Percentiles rank a stretch among this genome's conserved stretches.
Conservation (phyloP, 179 eudicot genomes). For the Beta lomatogona region DNA sequence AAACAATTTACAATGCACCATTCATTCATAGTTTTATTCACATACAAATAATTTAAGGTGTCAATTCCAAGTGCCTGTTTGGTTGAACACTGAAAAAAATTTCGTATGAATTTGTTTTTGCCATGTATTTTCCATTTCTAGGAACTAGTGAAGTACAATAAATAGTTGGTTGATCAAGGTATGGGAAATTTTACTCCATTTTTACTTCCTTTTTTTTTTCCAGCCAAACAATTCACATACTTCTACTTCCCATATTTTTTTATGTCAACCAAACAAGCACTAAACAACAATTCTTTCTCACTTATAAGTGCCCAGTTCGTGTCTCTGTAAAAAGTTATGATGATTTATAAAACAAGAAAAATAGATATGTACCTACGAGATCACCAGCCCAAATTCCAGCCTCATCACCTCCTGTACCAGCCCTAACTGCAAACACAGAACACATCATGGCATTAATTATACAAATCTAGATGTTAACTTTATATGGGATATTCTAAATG, state of each 20-base stretch:
- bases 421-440: slow-evolving; percentile 68
- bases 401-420: slow-evolving; percentile 99
- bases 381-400: slow-evolving; percentile 99
- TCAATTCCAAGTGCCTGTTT: no score
- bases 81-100: no score
- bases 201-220: no score
- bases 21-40: neutral
- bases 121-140: no score
- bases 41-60: neutral
- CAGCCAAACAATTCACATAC: no score
- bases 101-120: no score
- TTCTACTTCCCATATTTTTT: no score
- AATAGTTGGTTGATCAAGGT: no score
- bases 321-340: neutral
- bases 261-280: no score
- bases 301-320: neutral
- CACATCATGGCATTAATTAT: neutral
- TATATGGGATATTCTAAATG: neutral
- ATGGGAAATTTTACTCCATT: no score
- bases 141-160: no score
- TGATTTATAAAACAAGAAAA: slow-evolving; percentile 29
- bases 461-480: neutral
- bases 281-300: slow-evolving; percentile 14
- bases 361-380: slow-evolving; percentile 93
- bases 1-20: neutral